phyloP scores from a whole-genome alignment of 257 asterid species.

The Voacanga thouarsii region DNA sequence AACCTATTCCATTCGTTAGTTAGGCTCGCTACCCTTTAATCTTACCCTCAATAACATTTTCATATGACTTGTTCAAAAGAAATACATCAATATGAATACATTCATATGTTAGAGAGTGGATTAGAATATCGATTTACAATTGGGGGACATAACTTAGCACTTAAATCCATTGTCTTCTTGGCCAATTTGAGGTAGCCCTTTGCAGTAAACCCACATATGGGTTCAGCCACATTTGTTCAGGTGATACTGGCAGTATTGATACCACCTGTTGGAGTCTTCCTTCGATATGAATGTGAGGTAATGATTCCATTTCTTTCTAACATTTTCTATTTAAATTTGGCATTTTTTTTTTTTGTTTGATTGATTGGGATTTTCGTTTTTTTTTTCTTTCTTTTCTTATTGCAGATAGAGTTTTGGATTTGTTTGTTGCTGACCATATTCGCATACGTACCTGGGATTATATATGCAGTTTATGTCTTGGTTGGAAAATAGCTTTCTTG shows the following conservation, averaged over 20 bases:
- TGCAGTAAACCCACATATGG: slow-evolving; percentile 35
- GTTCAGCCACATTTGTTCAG: slow-evolving; percentile 71
- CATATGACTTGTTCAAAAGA: no score
- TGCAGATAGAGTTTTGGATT: slow-evolving; percentile 80
- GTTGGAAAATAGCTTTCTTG: not conserved
- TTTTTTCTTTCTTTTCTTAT: not conserved
- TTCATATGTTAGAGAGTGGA: no score
- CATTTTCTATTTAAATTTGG: not conserved
- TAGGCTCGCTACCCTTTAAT: not conserved
- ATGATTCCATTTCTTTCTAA: not conserved
- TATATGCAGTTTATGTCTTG: slow-evolving; percentile 64
- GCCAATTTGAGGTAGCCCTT: not conserved
- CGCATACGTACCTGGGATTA: slow-evolving; percentile 75
- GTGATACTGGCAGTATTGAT: slow-evolving; percentile 65
- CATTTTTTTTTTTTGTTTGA: not conserved
- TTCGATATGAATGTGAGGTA: slow-evolving; percentile 89
- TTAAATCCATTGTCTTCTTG: no score
- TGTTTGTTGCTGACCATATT: slow-evolving; percentile 64
- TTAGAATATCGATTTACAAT: no score
- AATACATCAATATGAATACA: no score
- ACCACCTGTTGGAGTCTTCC: slow-evolving; percentile 94
- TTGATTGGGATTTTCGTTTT: no score
- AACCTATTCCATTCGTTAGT: not conserved
- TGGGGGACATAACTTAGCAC: no score
- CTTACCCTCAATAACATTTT: no score